Percentiles rank a stretch among this genome's conserved stretches.
phyloP scores from a whole-genome alignment of 192 early-diverging fungal genomes.

The Lobosporangium transversale region DNA sequence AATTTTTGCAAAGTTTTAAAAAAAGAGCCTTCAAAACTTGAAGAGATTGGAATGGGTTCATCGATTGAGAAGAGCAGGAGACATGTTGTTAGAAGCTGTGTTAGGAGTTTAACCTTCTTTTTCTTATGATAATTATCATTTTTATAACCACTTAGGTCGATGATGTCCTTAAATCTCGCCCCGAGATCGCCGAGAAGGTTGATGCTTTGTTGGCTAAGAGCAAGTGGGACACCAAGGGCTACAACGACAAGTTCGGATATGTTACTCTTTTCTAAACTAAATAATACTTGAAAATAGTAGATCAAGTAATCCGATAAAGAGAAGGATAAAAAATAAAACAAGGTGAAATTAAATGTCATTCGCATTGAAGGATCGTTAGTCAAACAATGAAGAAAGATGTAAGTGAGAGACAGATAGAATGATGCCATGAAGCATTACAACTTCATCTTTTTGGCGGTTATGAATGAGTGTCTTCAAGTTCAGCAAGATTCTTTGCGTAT shows the following conservation, averaged over 20 bases:
- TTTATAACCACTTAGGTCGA: too few species aligned
- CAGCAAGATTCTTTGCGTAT: slow-evolving; percentile 1
- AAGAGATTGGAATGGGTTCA: too few species aligned
- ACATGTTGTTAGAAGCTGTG: too few species aligned
- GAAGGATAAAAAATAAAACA: slow-evolving; percentile 1
- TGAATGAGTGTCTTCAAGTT: too few species aligned
- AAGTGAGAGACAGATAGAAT: background rate
- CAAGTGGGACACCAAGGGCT: slow-evolving; percentile 92
- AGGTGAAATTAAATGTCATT: too few species aligned
- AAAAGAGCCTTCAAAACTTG: too few species aligned
- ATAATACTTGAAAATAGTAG: background rate
- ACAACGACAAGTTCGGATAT: slow-evolving; percentile 95
- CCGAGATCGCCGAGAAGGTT: slow-evolving; percentile 88
- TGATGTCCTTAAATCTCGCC: slow-evolving; percentile 92
- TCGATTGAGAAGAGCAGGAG: too few species aligned
- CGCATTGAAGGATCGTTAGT: too few species aligned
- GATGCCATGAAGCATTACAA: background rate
- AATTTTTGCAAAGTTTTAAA: too few species aligned
- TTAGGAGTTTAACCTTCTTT: too few species aligned
- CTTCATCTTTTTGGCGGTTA: background rate
- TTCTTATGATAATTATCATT: too few species aligned
- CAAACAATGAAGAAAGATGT: too few species aligned
- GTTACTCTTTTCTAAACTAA: slow-evolving; percentile 72
- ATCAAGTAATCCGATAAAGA: background rate
- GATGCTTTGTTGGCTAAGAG: slow-evolving; percentile 94